phyloP scores from a whole-genome alignment of 257 asterid species.

The Penstemon newberryi region DNA sequence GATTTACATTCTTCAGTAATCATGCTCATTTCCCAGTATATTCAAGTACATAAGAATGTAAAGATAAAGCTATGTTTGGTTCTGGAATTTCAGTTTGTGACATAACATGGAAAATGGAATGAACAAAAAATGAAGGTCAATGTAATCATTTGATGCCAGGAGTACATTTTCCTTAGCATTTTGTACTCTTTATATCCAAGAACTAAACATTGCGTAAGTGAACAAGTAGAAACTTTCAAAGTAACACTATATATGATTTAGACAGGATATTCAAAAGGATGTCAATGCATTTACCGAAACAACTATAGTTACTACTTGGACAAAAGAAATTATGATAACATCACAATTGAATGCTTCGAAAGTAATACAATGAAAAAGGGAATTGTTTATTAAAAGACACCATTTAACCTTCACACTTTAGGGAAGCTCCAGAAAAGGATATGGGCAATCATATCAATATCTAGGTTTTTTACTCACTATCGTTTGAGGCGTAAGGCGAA shows the following conservation, averaged over 20 bases:
- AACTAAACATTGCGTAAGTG: no score
- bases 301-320: constrained; percentile 1
- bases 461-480: neutral
- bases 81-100: no score
- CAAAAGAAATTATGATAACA: neutral
- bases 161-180: no score
- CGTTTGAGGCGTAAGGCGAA: no score
- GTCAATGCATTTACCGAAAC: neutral
- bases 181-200: no score
- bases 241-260: neutral
- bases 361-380: neutral
- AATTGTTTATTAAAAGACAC: neutral
- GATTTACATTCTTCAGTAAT: neutral
- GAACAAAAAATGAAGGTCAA: no score
- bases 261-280: neutral
- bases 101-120: no score
- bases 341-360: neutral
- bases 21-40: neutral
- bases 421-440: neutral
- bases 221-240: neutral
- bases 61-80: no score
- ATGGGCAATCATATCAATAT: neutral
- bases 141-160: no score
- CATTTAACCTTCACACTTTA: neutral
- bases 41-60: neutral